Conservation (phyloP, 768 basidiomycete genomes). For the Phylloporus arenicola region DNA sequence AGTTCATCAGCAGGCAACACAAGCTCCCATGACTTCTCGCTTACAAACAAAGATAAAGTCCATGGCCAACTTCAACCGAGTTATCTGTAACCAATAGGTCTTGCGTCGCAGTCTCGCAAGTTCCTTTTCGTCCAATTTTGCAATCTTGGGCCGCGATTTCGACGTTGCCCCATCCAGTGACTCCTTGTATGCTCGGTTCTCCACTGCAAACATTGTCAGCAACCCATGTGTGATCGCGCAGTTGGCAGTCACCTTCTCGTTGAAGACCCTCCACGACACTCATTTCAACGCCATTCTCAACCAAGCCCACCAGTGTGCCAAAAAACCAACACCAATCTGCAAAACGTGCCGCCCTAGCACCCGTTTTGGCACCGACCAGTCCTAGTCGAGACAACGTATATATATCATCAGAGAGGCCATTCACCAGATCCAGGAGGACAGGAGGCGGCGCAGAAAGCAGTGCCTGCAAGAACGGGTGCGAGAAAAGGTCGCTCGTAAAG, state of each 20-base stretch:
- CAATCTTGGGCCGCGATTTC: constrained; percentile 56
- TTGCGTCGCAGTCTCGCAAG: constrained; percentile 61
- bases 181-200: constrained; percentile 66
- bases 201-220: constrained; percentile 41
- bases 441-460: constrained; percentile 78
- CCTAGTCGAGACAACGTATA: constrained; percentile 70
- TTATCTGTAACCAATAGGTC: constrained; percentile 70
- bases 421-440: constrained; percentile 71
- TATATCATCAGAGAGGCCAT: constrained; percentile 73
- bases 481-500: constrained; percentile 21
- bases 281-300: constrained; percentile 79
- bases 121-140: constrained; percentile 66
- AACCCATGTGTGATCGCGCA: not conserved
- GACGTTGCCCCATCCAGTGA: constrained; percentile 66
- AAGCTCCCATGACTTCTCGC: constrained; percentile 24
- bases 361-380: constrained; percentile 56
- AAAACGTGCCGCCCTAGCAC: constrained; percentile 65
- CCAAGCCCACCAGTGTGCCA: constrained; percentile 70
- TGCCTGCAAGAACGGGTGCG: constrained; percentile 65
- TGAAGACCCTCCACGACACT: constrained; percentile 60
- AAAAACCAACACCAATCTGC: constrained; percentile 87
- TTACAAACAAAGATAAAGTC: constrained; percentile 85
- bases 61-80: constrained; percentile 70
- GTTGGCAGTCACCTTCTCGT: constrained; percentile 46
- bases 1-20: constrained; percentile 4